Evolutionary conservation across 2,329 filamentous ascomycete genomes (phyloP), one percentile per base, ranked within the genome.

Genomic region (Huntiella savannae): DNA sequence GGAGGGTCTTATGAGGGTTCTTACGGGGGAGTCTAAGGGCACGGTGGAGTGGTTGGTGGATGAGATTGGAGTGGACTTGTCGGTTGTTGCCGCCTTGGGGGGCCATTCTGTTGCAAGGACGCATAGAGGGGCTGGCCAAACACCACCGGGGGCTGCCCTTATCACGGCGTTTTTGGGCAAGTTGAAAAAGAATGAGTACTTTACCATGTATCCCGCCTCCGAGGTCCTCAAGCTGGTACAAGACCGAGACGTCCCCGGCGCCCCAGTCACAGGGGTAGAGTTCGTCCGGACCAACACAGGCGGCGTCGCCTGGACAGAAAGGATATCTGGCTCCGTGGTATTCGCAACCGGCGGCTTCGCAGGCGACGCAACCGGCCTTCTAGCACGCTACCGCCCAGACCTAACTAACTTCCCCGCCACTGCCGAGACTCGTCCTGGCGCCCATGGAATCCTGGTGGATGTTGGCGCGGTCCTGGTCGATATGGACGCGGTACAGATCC

Each of bases 301-400:
- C 2, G 61, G 58, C 46, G 40, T 43, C 7, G 40, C 40, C 4
- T 43, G 40, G 40, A 54, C 56, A 15, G 59, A 65, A 11, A 59
- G 59, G 8, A 55, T 73, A 1, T 55, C 59, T 2, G 73, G 73
- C 0, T 68, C 71, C 0, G 72, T 79, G 0, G 62, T 80, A 4
- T 75, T 79, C 48, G 68, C 75, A 0, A 64, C 64, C 0, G 76
- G 76, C 5, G 75, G 76, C 0, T 80, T 80, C 49, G 75, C 67
- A 0, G 75, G 76, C 8, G 76, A 79, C 54, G 65, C 71, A 2
- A 56, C 65, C 16, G 75, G 75, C 0, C 55, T 78, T 35, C 56
- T 79, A 1, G 65, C 68, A 1, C 56, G 63, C 38, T 70, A 78
- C 56, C 64, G 75, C 0, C 73, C 73, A 0, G 75, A 79, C 53